These are phyloP conservation scores for Triticum dicoccoides DNA, from an alignment of 176 grass and related monocot species.

Conservation along the genomic window DNA sequence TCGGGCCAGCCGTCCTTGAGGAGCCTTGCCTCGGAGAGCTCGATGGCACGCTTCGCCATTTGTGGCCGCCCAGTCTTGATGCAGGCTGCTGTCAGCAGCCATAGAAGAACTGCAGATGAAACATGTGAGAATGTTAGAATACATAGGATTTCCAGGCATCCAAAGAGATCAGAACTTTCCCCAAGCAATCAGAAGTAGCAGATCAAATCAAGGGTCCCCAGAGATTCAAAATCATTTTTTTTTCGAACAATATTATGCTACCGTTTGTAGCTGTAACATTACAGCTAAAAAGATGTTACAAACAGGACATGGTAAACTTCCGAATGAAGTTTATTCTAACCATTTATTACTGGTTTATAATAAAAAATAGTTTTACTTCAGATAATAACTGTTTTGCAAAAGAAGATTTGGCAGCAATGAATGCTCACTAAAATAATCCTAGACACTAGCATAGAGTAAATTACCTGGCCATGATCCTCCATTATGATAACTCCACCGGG, in stretches of 20 bases:
- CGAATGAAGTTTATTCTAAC: not conserved
- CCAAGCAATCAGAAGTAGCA: not conserved
- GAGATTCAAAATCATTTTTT: not conserved
- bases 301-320: not conserved
- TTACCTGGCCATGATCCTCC: constrained; percentile 98
- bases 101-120: constrained; percentile 75
- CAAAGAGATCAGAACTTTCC: not conserved
- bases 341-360: not conserved
- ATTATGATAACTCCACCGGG: constrained; percentile 95
- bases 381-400: not conserved
- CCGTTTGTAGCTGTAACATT: not conserved
- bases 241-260: not conserved
- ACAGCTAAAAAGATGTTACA: not conserved
- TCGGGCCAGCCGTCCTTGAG: constrained; percentile 86
- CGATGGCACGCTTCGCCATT: constrained; percentile 82
- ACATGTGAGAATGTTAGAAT: not conserved
- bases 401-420: not conserved
- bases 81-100: constrained; percentile 88
- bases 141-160: not conserved
- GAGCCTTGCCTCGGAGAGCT: constrained; percentile 67
- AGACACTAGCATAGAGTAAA: not conserved
- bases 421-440: not conserved
- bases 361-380: not conserved
- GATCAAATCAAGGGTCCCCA: not conserved
- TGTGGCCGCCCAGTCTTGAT: constrained; percentile 91